Evolutionary conservation across 495 filamentous ascomycete species (phyloP), one percentile per base, ranked within the genome.

Genomic region (Trichocladium uniseriatum): DNA sequence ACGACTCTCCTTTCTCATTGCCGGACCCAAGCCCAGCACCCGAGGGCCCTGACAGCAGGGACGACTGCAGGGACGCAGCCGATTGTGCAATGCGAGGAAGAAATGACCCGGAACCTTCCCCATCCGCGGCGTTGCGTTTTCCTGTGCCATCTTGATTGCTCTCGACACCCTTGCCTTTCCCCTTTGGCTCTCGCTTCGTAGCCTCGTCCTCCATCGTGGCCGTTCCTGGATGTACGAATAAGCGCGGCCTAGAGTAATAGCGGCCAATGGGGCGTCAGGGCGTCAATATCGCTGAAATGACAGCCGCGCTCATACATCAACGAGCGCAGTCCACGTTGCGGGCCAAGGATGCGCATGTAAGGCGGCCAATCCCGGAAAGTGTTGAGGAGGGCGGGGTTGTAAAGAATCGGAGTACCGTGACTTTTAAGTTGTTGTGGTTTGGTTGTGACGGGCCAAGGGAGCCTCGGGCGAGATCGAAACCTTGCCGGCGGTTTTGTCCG

Each of bases 21-120:
- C 40, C 39, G 5, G 19, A 9, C 9, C 45, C 55, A 15, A 54
- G 19, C 8, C 24, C 31, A 14, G 52, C n/a, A 24, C 34, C 14
- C 9, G 53, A 47, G 5, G 51, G 48, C 9, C 50, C 53, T 2
- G 58, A 48, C 13, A 66, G 38, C 10, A 64, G 34, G 22, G 47
- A 45, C 22, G 53, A 52, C n/a, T 58, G 53, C 6, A 65, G 21
- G 1, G 58, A 46, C 6, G 52, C 36, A 9, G 63, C 61, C 21
- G 63, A 64, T 41, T 54, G 53, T 9, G 52, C 53, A 21, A 66
- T 53, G 21, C 61, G 61, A 13, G 54, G 22, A 18, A 59, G 41
- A 10, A 54, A 41, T 22, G 45, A 7, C 9, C 42, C 41, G 7
- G 44, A n/a, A 5, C 21, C 22, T 15, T 6, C 20, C 19, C 11